Evolutionary conservation across 192 early-diverging fungal species (phyloP).

Genomic region (Entomortierella lignicola): DNA sequence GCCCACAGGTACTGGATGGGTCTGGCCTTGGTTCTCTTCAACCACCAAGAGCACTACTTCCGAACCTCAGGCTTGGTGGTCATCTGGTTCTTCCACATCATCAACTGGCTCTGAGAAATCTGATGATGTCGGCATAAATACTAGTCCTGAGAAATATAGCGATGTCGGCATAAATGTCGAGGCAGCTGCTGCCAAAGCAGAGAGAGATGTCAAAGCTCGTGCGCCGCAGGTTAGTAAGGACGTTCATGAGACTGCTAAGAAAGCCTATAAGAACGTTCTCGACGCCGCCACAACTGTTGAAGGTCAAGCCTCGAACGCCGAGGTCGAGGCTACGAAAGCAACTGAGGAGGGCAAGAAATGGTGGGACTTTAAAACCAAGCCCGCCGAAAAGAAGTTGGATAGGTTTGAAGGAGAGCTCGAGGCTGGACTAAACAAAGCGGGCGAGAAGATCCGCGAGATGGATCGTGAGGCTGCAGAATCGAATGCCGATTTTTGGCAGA

Average conservation of each 20-base stretch:
- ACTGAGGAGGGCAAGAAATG: conserved; percentile 10
- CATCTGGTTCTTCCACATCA: too few species aligned
- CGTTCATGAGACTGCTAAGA: conserved; percentile 23
- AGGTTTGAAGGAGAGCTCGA: conserved; percentile 6
- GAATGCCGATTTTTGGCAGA: conserved; percentile 27
- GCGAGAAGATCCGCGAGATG: conserved; percentile 33
- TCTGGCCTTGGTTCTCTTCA: conserved; percentile 33
- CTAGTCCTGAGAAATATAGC: conserved; percentile 4
- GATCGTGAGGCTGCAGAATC: conserved; percentile 20
- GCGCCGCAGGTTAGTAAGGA: conserved; percentile 10
- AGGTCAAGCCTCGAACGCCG: not conserved
- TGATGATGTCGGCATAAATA: too few species aligned
- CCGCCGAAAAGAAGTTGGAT: conserved; percentile 6
- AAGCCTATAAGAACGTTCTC: conserved; percentile 46
- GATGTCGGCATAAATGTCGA: conserved; percentile 27
- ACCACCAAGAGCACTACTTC: not conserved
- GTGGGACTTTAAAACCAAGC: conserved; percentile 16
- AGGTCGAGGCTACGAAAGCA: not conserved
- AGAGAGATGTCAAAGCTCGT: conserved; percentile 26
- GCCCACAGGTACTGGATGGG: conserved; percentile 14
- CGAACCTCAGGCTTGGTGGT: too few species aligned
- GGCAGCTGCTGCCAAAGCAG: conserved; percentile 25
- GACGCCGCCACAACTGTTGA: conserved; percentile 31
- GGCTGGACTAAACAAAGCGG: conserved; percentile 27
- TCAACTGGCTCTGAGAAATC: too few species aligned